Evolutionary conservation across 2,329 filamentous ascomycete genomes (phyloP).

Genomic region (Piedraia hortae): DNA sequence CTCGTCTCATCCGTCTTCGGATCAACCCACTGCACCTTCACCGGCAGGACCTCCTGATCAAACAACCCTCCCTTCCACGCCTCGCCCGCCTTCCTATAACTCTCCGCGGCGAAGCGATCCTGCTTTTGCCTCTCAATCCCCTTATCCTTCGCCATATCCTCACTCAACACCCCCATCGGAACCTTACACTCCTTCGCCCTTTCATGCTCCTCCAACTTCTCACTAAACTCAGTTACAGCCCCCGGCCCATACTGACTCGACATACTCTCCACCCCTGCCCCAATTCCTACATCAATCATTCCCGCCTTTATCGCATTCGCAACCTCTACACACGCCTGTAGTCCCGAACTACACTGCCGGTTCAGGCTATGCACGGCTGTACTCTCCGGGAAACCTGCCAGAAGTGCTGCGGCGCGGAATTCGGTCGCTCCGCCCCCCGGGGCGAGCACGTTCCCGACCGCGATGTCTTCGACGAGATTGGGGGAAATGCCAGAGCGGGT

Average conservation of each 20-base stretch:
- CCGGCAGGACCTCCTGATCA: constrained; percentile 65
- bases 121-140: constrained; percentile 43
- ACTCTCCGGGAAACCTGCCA: constrained; percentile 67
- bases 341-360: constrained; percentile 73
- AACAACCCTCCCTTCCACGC: constrained; percentile 80
- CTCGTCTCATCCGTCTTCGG: constrained; percentile 70
- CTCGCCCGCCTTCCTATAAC: constrained; percentile 67
- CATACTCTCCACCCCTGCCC: constrained; percentile 94
- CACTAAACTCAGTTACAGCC: constrained; percentile 80
- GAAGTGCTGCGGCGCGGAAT: constrained; percentile 74
- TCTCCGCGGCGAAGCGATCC: constrained; percentile 79
- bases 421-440: constrained; percentile 89
- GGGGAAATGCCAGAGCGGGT: constrained; percentile 75
- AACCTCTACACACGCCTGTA: constrained; percentile 80
- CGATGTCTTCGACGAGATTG: constrained; percentile 65
- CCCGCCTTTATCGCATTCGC: constrained; percentile 74
- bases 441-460: constrained; percentile 70
- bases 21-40: constrained; percentile 69
- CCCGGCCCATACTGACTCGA: constrained; percentile 65
- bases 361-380: constrained; percentile 74
- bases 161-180: constrained; percentile 79
- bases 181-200: constrained; percentile 92
- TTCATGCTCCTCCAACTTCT: constrained; percentile 52
- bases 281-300: constrained; percentile 88
- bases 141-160: constrained; percentile 78